Evolutionary conservation across 208 protist genomes (phyloP), one percentile per base, ranked within the genome.

Genomic region (Novymonas esmeraldas): DNA sequence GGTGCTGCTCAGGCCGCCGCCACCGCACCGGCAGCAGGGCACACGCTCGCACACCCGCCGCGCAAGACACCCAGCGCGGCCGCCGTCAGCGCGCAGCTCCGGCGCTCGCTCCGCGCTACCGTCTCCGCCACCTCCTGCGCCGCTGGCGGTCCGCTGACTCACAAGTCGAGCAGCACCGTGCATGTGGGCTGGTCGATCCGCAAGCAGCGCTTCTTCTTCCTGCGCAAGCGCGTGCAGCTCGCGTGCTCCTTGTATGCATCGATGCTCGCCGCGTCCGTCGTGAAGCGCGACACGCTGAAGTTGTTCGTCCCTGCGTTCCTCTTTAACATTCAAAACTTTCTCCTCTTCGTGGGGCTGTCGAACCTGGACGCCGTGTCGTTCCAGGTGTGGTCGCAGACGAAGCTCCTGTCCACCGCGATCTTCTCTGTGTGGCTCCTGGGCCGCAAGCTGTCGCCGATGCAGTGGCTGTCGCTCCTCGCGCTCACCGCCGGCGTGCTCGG

Each of bases 331-430:
- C 90, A 95, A 51, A 93, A 92, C 49, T 87, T 89, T 58, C 64
- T 90, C 26, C 56, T 88, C 46, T 93, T 93, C 70, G 52, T 92
- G 4, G 82, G 76, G 13, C 79, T 95, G 9, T 76, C 76, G 3
- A 79, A 92, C 63, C 62, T 95, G 0, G 90, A 95, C 49, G 84
- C 81, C 33, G 66, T 87, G 20, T 79, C 78, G 11, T 95, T 90
- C 60, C 90, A 95, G 57, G 67, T 92, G 2, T 90, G 82, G 80
- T 93, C 87, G 16, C 90, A 95, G 64, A 87, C 81, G 11, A 91
- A 92, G 51, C 61, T 95, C 14, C 71, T 93, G 0, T 90, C 70
- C 26, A 75, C 90, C 14, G 87, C 87, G 20, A 22, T 91, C 5
- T 89, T 95, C 45, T 93, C 90, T 18, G 81, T 92, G 10, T 72